Conservation (phyloP, 2,329 filamentous ascomycete species). For the Niveomyces coronatus region DNA sequence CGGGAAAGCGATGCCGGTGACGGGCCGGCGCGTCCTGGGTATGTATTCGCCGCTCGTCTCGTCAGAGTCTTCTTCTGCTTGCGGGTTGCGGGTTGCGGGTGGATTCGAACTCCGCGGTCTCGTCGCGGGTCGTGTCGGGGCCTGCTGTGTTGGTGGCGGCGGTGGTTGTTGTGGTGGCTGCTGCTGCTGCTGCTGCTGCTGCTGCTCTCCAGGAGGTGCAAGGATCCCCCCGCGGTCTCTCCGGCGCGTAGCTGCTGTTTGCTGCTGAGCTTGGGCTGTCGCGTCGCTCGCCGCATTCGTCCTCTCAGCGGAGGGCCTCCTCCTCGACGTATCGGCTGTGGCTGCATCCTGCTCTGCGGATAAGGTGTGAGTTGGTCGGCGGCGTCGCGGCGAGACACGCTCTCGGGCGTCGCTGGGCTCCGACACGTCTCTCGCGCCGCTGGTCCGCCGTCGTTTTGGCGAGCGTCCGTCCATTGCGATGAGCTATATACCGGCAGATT, state of each 20-base stretch:
- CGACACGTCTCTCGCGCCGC: conserved; percentile 18
- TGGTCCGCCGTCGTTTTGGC: conserved; percentile 50
- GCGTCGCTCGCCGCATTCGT: no score
- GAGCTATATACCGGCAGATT: no score
- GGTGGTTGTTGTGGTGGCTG: conserved; percentile 1
- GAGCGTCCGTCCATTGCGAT: conserved; percentile 41
- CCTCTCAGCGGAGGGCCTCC: no score
- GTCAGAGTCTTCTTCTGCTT: not conserved
- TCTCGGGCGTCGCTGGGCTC: conserved; percentile 22
- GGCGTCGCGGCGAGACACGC: conserved; percentile 16
- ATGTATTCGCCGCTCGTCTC: not conserved
- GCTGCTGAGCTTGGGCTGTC: no score
- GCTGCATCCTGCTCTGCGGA: conserved; percentile 53
- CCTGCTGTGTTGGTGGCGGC: not conserved
- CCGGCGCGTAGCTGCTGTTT: conserved; percentile 8
- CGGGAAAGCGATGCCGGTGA: conserved; percentile 7
- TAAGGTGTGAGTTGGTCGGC: conserved; percentile 52
- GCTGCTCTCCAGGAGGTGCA: conserved; percentile 1
- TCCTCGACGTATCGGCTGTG: conserved; percentile 48
- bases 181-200: conserved; percentile 1
- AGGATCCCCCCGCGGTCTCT: conserved; percentile 7
- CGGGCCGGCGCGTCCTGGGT: not conserved
- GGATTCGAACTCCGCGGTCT: no score
- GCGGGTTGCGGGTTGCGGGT: no score
- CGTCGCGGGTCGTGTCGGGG: not conserved